Percentiles rank a stretch among this genome's conserved stretches.
Conservation (phyloP, 2,329 filamentous ascomycete genomes). For the Pseudogymnoascus verrucosus region DNA sequence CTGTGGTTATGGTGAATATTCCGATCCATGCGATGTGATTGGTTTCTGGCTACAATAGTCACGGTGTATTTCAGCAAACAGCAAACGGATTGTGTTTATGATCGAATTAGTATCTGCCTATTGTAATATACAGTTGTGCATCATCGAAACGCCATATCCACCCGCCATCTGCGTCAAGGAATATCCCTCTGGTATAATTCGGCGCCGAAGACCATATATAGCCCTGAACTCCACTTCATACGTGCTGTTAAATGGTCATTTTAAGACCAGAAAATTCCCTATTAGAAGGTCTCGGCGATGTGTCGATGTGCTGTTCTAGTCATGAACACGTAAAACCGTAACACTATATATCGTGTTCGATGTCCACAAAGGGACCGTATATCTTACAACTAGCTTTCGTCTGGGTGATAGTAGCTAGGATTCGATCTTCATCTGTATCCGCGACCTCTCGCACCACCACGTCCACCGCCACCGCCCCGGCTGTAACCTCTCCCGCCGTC, state of each 20-base stretch:
- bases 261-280: neutral
- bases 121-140: neutral
- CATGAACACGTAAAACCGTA: neutral
- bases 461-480: slow-evolving; percentile 16
- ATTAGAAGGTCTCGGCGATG: neutral
- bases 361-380: neutral
- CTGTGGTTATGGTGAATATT: neutral
- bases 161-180: neutral
- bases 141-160: neutral
- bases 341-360: neutral
- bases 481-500: slow-evolving; percentile 18
- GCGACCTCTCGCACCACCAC: slow-evolving; percentile 14
- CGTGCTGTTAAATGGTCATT: neutral
- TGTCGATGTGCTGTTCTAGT: neutral
- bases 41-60: neutral
- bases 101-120: neutral
- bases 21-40: neutral
- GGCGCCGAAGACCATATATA: neutral
- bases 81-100: too few relatives aligned
- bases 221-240: neutral
- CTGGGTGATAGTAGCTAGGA: neutral
- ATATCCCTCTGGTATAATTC: neutral
- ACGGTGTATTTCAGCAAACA: neutral
- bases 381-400: neutral
- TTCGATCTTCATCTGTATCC: slow-evolving; percentile 20